Percentiles rank a stretch among this genome's conserved stretches.
Conservation (phyloP, 1,284 basidiomycete species). For the Ustilago vetiveriae region DNA sequence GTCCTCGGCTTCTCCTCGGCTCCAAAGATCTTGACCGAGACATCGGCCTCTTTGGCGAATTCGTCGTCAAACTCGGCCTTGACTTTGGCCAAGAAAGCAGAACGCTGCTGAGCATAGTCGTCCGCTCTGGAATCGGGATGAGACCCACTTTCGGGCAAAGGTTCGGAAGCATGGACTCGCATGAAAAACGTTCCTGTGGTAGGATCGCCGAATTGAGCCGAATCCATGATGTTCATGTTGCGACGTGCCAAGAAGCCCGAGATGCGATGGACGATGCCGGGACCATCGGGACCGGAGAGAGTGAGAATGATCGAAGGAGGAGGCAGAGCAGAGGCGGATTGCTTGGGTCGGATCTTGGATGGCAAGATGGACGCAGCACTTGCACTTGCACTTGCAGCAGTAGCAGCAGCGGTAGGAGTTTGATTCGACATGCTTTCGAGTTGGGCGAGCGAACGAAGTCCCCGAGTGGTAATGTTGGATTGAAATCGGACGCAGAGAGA, state of each 20-base stretch:
- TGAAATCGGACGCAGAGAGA: constrained; percentile 6
- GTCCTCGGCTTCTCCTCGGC: constrained; percentile 60
- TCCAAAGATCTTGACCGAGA: constrained; percentile 51
- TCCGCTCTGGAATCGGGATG: constrained; percentile 26
- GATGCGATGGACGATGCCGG: constrained; percentile 60
- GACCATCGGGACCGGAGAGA: constrained; percentile 62
- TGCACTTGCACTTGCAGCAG: constrained; percentile 15
- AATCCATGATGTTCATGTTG: constrained; percentile 64
- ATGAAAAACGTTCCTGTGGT: constrained; percentile 65
- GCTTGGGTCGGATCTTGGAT: constrained; percentile 38
- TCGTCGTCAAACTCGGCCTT: constrained; percentile 55
- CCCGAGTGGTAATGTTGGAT: constrained; percentile 9
- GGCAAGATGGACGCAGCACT: constrained; percentile 43
- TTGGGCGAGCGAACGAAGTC: constrained; percentile 52
- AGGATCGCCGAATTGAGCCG: constrained; percentile 62
- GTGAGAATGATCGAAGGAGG: constrained; percentile 63
- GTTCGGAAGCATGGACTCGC: constrained; percentile 61
- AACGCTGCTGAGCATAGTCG: constrained; percentile 34
- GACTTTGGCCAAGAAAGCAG: constrained; percentile 35
- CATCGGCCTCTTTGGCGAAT: constrained; percentile 48
- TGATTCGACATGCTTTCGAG: constrained; percentile 45
- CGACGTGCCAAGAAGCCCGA: constrained; percentile 58
- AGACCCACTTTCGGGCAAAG: constrained; percentile 30
- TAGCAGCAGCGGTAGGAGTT: constrained; percentile 65
- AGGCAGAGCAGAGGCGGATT: constrained; percentile 69